Percentiles rank a stretch among this genome's conserved stretches.
Evolutionary conservation across 352 stramenopile species (phyloP).

Genomic region (Phytophthora aleatoria): DNA sequence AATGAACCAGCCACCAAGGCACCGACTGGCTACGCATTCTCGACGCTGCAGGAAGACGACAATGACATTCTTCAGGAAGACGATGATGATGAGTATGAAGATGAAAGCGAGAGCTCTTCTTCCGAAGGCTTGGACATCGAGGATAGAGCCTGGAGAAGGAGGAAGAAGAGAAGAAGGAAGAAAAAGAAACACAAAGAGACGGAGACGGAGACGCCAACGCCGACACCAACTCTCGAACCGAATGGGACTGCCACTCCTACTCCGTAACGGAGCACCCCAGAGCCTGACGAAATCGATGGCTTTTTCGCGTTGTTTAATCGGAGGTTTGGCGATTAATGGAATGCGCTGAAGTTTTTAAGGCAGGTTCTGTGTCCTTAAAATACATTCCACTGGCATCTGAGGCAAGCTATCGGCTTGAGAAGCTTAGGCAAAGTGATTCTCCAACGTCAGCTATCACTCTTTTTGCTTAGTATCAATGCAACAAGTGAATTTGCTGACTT

Average conservation of each 20-base stretch:
- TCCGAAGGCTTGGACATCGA: neutral
- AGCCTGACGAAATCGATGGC: no score
- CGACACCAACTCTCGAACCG: neutral
- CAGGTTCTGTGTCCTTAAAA: no score
- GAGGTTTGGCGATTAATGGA: no score
- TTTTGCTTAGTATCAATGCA: no score
- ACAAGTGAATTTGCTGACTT: no score
- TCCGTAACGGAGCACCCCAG: neutral
- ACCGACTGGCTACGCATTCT: neutral
- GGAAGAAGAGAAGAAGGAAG: neutral
- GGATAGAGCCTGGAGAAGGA: neutral
- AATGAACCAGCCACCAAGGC: neutral
- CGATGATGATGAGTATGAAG: neutral
- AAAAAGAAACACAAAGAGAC: neutral
- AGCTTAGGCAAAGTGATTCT: no score
- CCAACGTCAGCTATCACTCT: no score
- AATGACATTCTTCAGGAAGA: conserved; percentile 2
- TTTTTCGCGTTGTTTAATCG: no score
- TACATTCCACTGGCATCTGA: no score
- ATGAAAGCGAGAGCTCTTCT: neutral
- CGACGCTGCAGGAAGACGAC: conserved; percentile 2
- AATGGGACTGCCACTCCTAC: neutral
- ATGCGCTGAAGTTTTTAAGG: no score
- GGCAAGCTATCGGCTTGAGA: no score
- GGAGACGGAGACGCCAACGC: neutral